These are phyloP conservation scores for Parafenestella ontariensis DNA, from an alignment of 2,329 filamentous ascomycete genomes.

Conservation along the genomic window DNA sequence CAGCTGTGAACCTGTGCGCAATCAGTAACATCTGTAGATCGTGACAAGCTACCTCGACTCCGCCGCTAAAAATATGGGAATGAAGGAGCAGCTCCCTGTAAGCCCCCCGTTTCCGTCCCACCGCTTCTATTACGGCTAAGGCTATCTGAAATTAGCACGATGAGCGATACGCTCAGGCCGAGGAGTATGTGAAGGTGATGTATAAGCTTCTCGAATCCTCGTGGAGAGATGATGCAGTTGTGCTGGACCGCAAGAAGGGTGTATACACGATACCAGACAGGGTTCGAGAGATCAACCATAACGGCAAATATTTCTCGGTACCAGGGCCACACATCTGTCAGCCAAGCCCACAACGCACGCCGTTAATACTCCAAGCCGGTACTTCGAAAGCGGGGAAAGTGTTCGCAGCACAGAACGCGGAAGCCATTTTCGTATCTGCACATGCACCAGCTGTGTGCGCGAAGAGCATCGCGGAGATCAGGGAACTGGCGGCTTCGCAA, in stretches of 20 bases:
- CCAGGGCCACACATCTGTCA: constrained; percentile 70
- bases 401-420: constrained; percentile 74
- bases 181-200: constrained; percentile 73
- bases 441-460: constrained; percentile 68
- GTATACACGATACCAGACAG: constrained; percentile 66
- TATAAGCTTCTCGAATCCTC: constrained; percentile 74
- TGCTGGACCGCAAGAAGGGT: constrained; percentile 63
- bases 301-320: constrained; percentile 69
- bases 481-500: constrained; percentile 61
- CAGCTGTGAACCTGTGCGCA: background rate
- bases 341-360: constrained; percentile 72
- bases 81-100: constrained; percentile 64
- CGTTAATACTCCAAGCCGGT: constrained; percentile 73
- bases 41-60: constrained; percentile 74
- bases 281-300: constrained; percentile 71
- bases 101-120: too few relatives aligned
- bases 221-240: constrained; percentile 71
- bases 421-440: constrained; percentile 73
- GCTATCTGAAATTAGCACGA: constrained; percentile 60
- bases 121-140: constrained; percentile 65
- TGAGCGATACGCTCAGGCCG: constrained; percentile 71
- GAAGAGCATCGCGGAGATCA: constrained; percentile 68
- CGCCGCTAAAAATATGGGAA: constrained; percentile 69
- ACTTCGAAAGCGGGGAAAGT: constrained; percentile 70
- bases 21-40: constrained; percentile 52